These are phyloP conservation scores for Arxiozyma slooffiae DNA, from an alignment of 1,139 yeast genomes.

Conservation along the genomic window DNA sequence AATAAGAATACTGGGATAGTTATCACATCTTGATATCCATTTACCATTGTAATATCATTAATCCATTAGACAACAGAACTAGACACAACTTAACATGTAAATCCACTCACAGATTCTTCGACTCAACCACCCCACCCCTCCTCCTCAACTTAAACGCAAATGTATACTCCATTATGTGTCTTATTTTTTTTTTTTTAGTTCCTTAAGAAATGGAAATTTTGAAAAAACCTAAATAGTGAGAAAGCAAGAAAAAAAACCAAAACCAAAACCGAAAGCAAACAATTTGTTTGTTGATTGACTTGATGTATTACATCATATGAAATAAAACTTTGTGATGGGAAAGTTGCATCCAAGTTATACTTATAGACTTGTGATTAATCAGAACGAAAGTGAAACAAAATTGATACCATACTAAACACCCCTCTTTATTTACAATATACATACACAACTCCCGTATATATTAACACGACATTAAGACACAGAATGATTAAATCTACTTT, in stretches of 20 bases:
- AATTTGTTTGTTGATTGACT: not conserved
- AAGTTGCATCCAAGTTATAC: not conserved
- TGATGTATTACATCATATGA: not conserved
- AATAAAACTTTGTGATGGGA: no score
- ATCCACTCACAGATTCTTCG: no score
- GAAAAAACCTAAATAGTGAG: not conserved
- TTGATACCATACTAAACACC: not conserved
- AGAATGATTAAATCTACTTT: conserved; percentile 62
- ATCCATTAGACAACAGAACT: not conserved
- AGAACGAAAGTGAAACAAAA: not conserved
- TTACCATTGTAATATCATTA: not conserved
- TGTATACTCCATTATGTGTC: no score
- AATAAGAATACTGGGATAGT: conserved; percentile 15
- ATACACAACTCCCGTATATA: not conserved
- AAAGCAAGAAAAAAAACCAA: no score
- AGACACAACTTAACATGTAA: not conserved
- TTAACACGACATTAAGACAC: not conserved
- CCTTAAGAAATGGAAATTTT: no score
- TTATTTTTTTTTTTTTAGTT: no score
- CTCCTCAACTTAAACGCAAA: no score
- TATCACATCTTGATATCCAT: not conserved
- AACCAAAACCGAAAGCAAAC: not conserved
- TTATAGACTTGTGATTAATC: not conserved
- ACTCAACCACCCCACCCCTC: no score
- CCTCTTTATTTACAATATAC: no score